These are phyloP conservation scores for Lactarius psammicola DNA, from an alignment of 768 basidiomycete genomes.

Conservation along the genomic window DNA sequence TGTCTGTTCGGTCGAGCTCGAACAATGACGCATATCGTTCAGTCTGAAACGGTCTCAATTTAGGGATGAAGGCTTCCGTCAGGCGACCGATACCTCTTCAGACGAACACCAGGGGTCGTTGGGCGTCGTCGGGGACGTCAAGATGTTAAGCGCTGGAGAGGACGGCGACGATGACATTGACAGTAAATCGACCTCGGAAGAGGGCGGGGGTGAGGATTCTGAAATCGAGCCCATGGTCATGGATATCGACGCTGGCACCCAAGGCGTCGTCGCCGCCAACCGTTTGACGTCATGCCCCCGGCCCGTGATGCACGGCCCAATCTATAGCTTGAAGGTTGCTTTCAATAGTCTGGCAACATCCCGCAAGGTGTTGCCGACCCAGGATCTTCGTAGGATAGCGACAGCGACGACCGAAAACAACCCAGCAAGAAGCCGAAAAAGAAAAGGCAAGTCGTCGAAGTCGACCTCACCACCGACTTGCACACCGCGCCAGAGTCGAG, in stretches of 20 bases:
- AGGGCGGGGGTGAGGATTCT: slow-evolving; percentile 23
- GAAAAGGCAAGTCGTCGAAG: too few relatives aligned
- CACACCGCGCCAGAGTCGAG: too few relatives aligned
- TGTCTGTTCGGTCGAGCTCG: too few relatives aligned
- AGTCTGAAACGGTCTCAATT: slow-evolving; percentile 89
- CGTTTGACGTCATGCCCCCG: neutral
- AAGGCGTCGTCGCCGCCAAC: too few relatives aligned
- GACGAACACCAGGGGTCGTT: too few relatives aligned
- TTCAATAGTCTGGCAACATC: slow-evolving; percentile 62
- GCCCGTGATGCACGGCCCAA: slow-evolving; percentile 30
- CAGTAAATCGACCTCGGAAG: slow-evolving; percentile 25
- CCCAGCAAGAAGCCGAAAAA: slow-evolving; percentile 64
- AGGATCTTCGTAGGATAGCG: slow-evolving; percentile 50
- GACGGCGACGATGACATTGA: slow-evolving; percentile 13
- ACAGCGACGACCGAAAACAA: slow-evolving; percentile 45
- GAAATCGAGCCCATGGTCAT: slow-evolving; percentile 44
- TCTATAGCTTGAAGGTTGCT: slow-evolving; percentile 59
- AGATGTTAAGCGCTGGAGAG: slow-evolving; percentile 34
- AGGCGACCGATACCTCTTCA: too few relatives aligned
- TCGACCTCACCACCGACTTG: too few relatives aligned
- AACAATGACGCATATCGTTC: too few relatives aligned
- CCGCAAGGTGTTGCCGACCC: slow-evolving; percentile 43
- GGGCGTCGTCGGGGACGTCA: slow-evolving; percentile 37
- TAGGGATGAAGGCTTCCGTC: slow-evolving; percentile 58
- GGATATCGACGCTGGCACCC: slow-evolving; percentile 40